phyloP scores from a whole-genome alignment of 75 land plant species.

The Selaginella moellendorffii region DNA sequence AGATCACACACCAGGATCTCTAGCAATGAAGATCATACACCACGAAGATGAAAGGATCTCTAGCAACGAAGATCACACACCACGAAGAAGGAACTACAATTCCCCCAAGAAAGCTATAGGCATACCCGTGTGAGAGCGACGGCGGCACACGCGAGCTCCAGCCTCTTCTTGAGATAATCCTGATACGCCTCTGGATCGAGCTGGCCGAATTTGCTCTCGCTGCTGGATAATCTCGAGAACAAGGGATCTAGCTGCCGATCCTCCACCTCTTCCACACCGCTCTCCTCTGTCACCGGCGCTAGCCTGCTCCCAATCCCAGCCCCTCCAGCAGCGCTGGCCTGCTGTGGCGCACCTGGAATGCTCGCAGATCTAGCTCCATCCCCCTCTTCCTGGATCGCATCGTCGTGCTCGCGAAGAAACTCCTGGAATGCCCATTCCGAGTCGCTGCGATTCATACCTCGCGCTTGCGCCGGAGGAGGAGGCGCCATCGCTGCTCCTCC shows the following conservation, averaged over 20 bases:
- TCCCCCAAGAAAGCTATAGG: no score
- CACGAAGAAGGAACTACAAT: no score
- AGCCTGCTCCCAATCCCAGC: background rate
- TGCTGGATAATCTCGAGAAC: background rate
- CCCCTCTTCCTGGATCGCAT: background rate
- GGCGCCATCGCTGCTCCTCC: no score
- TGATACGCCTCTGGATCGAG: slow-evolving; percentile 44
- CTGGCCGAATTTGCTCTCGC: background rate
- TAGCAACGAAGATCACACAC: no score
- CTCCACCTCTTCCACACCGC: background rate
- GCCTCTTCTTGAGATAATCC: slow-evolving; percentile 45
- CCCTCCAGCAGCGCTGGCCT: no score
- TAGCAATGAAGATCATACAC: no score
- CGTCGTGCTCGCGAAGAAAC: slow-evolving; percentile 30
- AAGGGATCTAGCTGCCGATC: no score
- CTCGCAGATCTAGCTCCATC: background rate
- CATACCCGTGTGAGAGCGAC: slow-evolving; percentile 55
- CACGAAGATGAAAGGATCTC: no score
- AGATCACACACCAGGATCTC: no score
- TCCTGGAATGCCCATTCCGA: slow-evolving; percentile 86
- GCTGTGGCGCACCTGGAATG: background rate
- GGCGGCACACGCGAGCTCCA: slow-evolving; percentile 76
- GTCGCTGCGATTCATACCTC: slow-evolving; percentile 51
- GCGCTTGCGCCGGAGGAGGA: no score
- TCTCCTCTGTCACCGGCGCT: background rate